These are phyloP conservation scores for Mycena sp. DNA, from an alignment of 1,284 basidiomycete genomes.

Conservation along the genomic window DNA sequence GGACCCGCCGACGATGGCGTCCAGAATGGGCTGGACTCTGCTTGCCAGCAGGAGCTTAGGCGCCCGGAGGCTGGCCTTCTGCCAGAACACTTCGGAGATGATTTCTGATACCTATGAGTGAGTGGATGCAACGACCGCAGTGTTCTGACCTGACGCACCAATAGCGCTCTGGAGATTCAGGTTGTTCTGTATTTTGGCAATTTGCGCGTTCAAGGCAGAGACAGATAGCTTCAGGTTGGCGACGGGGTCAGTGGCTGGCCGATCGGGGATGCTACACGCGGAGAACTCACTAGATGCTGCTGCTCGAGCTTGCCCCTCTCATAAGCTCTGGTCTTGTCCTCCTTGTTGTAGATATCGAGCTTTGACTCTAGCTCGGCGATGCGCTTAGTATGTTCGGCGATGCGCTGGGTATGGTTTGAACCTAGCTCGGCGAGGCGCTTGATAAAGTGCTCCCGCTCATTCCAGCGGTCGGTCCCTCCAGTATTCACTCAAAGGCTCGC, in stretches of 20 bases:
- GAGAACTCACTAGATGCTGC: not conserved
- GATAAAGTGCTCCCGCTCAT: not conserved
- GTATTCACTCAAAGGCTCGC: not conserved
- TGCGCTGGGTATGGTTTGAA: too few relatives aligned
- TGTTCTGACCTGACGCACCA: not conserved
- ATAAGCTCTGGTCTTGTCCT: not conserved
- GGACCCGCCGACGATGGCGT: too few relatives aligned
- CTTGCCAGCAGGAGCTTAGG: not conserved
- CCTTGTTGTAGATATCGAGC: not conserved
- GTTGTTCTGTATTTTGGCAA: not conserved
- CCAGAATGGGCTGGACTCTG: too few relatives aligned
- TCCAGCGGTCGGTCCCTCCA: not conserved
- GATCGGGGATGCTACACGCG: not conserved
- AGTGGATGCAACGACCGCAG: constrained; percentile 1
- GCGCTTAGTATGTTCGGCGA: too few relatives aligned
- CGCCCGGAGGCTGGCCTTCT: not conserved
- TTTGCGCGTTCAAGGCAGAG: not conserved
- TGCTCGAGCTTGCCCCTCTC: too few relatives aligned
- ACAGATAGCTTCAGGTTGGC: not conserved
- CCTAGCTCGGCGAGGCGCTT: not conserved
- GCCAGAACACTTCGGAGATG: not conserved
- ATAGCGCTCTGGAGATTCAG: not conserved
- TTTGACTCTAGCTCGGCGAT: not conserved
- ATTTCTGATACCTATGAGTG: not conserved
- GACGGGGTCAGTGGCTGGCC: not conserved